Evolutionary conservation across 352 stramenopile species (phyloP), one percentile per base, ranked within the genome.

Genomic region (Phytopythium montanum): DNA sequence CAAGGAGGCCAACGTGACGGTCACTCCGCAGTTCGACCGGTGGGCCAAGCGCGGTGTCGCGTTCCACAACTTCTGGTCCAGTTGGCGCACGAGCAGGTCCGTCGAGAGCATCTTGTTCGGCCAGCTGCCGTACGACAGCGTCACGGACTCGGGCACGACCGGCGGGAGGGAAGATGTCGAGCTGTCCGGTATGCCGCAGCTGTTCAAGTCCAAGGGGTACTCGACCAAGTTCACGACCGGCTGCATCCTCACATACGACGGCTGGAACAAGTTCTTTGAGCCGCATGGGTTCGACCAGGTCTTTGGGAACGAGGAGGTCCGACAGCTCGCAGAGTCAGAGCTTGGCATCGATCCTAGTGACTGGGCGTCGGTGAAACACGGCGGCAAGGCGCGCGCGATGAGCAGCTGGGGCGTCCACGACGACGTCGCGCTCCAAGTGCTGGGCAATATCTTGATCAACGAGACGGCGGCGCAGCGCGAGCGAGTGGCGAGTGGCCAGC

Each of bases 21-120:
- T 88, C 6, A 85, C 75, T 7, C 75, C 75, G 2, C 62, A 79
- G 9, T 86, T 85, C 21, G 73, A 88, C 33, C 56, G 50, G 41
- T 88, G 72, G 67, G 75, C 78, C 5, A 75, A 73, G 28, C 69
- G 72, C 13, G 73, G 73, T 28, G 56, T 88, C 13, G 71, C 73
- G 6, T 76, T 88, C 54, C 66, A 49, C 14, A 88, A 88, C 44
- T 57, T 86, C 26, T 88, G 78, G 75, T 88, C 78, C 10, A 86
- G 73, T 45, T 86, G 69, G 71, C 56, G 66, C 18, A 86, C 78
- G 19, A 88, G 75, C 66, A 71, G 78, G 0, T 85, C 78, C 1
- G 52, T 88, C 0, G 78, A 86, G 56, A 82, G 72, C 49, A 73
- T 85, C 29, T 36, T 86, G n/a, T 88, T 75, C 52, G 78, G 58